phyloP scores from a whole-genome alignment of 225 moss, liverwort and hornwort genomes.

The Pseudisothecium myosuroides region DNA sequence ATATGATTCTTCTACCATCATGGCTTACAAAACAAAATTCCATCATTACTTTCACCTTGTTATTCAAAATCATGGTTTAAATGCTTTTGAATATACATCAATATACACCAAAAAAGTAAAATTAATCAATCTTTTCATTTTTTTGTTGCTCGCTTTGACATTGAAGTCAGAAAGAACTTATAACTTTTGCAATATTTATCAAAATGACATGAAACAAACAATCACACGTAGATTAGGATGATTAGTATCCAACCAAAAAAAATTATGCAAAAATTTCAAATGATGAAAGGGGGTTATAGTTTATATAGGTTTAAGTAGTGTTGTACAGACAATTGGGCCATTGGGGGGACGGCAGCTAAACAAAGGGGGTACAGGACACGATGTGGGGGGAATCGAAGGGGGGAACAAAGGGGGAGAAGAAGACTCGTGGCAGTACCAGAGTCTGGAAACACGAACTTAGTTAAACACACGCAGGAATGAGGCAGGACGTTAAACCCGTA shows the following conservation, averaged over 20 bases:
- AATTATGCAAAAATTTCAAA: neutral
- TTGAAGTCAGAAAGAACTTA: neutral
- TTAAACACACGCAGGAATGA: too few relatives aligned
- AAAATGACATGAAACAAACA: neutral
- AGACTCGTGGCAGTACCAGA: too few relatives aligned
- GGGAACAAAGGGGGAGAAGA: too few relatives aligned
- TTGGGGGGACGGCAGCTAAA: too few relatives aligned
- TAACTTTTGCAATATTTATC: neutral
- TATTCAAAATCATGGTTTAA: neutral
- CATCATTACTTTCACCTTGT: neutral
- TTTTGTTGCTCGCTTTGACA: neutral
- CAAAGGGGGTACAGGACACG: too few relatives aligned
- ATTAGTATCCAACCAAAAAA: fast-evolving
- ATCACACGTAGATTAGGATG: neutral
- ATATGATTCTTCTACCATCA: neutral
- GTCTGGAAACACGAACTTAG: too few relatives aligned
- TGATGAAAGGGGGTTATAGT: too few relatives aligned
- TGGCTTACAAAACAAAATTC: neutral
- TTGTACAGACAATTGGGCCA: too few relatives aligned
- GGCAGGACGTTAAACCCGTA: too few relatives aligned
- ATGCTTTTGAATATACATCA: neutral
- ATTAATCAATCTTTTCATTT: neutral
- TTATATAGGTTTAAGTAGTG: too few relatives aligned
- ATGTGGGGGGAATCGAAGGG: too few relatives aligned
- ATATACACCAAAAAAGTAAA: neutral